Base-by-base conservation (phyloP, 2,329 filamentous ascomycete species). In the Microsporum ferrugineum region DNA sequence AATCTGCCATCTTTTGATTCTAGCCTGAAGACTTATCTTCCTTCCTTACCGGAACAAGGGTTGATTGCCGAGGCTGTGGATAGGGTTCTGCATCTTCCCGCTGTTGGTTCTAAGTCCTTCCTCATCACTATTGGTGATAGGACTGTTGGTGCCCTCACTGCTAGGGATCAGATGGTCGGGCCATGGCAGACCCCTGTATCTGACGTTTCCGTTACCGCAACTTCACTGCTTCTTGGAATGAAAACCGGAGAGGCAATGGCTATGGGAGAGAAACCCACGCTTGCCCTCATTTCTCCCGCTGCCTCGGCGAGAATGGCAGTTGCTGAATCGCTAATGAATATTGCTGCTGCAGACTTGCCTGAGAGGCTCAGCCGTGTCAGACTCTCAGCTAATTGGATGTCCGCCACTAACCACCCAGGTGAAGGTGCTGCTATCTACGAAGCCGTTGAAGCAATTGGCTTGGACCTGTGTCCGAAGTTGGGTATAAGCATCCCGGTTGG, bases 321-420 rank as follows among this genome's bases (percentile, higher is more conserved):
- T 62, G 91, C 87, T 0, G 94, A 99, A 76, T 90, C 88, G 63
- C 79, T 99, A 63, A 86, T 96, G 83, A 99, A 99, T 73, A 80
- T 99, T 62, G 91, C 89, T 41, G 94, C 94, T 60, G 89, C 87
- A 23, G 81, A 88, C 71, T 76, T 87, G 27, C 82, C 86, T 61
- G 88, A 87, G 53, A 85, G 88, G 60, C 78, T 97, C 58, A 83
- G 83, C 63, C 85, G 89, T 49, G 86, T 97, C 64, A 88, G 92
- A 71, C 82, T 97, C 7, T 96, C 91, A 2, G 92, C 92, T 57
- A 97, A 99, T 77, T 99, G 92, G 92, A 97, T 97, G 94, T 91
- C 91, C 2, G 92, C 92, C n/a, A 89, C 91, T 63, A 91, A 86
- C 71, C 91, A 96, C 72, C 87, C 89, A 27, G 94, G 94, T 55